Base-by-base conservation (phyloP, 441 rosid genomes). In the Corymbia citriodora region DNA sequence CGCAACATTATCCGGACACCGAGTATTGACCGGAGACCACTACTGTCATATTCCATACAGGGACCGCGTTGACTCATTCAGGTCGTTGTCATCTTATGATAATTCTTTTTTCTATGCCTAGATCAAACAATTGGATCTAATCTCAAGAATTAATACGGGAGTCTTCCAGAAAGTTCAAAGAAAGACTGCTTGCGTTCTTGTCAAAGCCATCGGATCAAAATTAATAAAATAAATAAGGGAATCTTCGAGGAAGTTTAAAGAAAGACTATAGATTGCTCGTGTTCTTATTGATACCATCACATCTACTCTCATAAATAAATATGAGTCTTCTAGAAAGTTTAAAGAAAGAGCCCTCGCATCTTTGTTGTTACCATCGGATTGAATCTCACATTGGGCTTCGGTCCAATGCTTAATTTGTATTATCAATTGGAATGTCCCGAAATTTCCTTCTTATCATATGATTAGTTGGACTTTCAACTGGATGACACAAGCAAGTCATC, bases 271-370 rank as follows among this genome's bases (percentile, higher is more conserved):
- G 45, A 40, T 4, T 4, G 9, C 33, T 7, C 9, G 18, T 10
- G 7, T 1, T 1, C 2, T 7, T 29, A 18, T 29, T 9, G 17
- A 8, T 14, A 63, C 33, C 0, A 29, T 29, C 17, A 6, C 1
- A 63, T 63, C 33, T 10, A 18, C 18, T 33, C 10, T 70, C 23
- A 5, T 70, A 70, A 18, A 33, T 16, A 65, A 11, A 7, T 65
- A 13, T 14, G 19, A 65, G 72, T 63, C 79, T 68, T 16, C 2
- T 5, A 16, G 40, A 9, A 68, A 68, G 45, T 31, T 18, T 68
- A 33, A 16, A 68, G 23, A 31, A 31, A 68, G 45, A 31, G 3
- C 10, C 25, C 25, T 18, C 8, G 13, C 48, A 33, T 68, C 40
- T 11, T 68, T 68, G 6, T 68, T 21, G 8, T 16, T 70, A 17